Evolutionary conservation across 116 monocot species (phyloP), one percentile per base, ranked within the genome.

Genomic region (Iris pallida): DNA sequence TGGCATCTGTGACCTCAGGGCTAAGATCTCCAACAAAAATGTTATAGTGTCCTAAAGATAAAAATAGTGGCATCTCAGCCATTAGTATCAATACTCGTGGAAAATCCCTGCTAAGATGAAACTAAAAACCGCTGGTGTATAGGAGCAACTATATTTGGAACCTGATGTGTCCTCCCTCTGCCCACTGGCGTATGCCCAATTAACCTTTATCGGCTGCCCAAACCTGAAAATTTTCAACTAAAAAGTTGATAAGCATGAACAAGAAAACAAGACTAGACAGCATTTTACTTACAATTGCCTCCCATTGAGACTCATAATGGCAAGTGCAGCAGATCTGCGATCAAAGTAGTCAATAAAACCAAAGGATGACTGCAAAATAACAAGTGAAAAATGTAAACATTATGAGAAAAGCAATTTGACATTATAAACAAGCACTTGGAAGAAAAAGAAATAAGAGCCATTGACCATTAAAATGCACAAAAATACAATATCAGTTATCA

Each of bases 21-120:
- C 86, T 79, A 71, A 93, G 86, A 67, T 93, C 93, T 40, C 93
- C 93, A 73, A 93, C 89, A 80, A 89, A 93, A 8, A 93, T 76
- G 64, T 89, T 89, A 58, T 56, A 89, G 47, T 93, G 92, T 11
- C 85, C 92, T 93, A 75, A 20, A 69, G 5, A 4, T 14, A 61
- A 55, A 7, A 41, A 44, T 43, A 74, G 12, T 47, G 2, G 3
- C 30, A 3, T 30, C 30, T 30, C 30, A 30, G 30, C 30, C 30
- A 30, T 30, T 30, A 30, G 30, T 30, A 30, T 14, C 2, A 52
- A 52, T 10, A 52, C 51, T 10, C 51, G 6, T 52, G 8, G 8
- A 52, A 52, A 52, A 52, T 10, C 14, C 14, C 6, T 10, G 8
- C 12, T 10, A 53, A 42, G 5, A 55, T 47, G 30, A 49, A 17